A percentile compares a stretch with the other conserved stretches of the same genome.
These are phyloP conservation scores for Purshia tridentata DNA, from an alignment of 306 rosid species.

Conservation along the genomic window DNA sequence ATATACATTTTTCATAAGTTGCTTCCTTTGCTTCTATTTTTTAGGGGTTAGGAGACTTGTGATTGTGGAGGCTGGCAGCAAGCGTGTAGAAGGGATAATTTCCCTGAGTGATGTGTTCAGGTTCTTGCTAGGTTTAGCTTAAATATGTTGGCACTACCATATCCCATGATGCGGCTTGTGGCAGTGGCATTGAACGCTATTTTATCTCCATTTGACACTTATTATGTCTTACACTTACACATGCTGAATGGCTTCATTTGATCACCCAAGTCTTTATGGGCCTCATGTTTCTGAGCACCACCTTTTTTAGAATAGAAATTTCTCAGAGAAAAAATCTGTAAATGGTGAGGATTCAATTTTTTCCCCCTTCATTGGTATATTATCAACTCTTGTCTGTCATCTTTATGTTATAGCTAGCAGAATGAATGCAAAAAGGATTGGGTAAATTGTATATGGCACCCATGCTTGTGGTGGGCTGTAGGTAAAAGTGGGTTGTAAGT, in stretches of 20 bases:
- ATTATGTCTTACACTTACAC: not conserved
- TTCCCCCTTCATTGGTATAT: constrained; percentile 24
- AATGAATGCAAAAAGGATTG: constrained; percentile 20
- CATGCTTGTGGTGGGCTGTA: constrained; percentile 29
- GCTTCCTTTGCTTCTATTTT: constrained; percentile 19
- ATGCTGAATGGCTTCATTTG: constrained; percentile 25
- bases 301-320: constrained; percentile 45
- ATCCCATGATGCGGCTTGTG: constrained; percentile 15
- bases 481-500: constrained; percentile 20
- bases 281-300: constrained; percentile 34
- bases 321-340: constrained; percentile 49
- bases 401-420: constrained; percentile 43
- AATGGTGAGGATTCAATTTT: constrained; percentile 47
- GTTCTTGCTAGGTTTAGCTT: constrained; percentile 64
- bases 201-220: not conserved
- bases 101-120: constrained; percentile 75
- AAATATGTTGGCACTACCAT: constrained; percentile 20
- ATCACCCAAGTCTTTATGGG: constrained; percentile 27
- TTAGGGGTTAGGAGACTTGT: constrained; percentile 84
- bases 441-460: not conserved
- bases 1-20: constrained; percentile 11
- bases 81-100: constrained; percentile 84
- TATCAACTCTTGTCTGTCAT: constrained; percentile 40
- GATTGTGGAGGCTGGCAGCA: constrained; percentile 89
- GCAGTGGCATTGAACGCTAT: constrained; percentile 22